phyloP scores from a whole-genome alignment of 352 stramenopile genomes.

The Globisporangium carolinianum region DNA sequence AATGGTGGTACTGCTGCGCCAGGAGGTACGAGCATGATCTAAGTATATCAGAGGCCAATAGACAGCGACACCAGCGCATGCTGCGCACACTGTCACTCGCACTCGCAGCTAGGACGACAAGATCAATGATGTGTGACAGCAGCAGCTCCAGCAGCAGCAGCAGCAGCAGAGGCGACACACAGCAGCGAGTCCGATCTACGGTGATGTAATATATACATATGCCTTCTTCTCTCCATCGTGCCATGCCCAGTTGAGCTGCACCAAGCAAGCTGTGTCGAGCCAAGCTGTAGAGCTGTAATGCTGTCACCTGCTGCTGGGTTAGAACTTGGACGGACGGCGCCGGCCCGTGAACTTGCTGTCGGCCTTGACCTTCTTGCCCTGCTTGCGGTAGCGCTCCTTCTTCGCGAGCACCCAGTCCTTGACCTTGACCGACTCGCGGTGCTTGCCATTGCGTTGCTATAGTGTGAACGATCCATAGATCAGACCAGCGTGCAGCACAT shows the following conservation, averaged over 20 bases:
- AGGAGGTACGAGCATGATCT: not conserved
- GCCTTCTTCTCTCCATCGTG: slow-evolving; percentile 1
- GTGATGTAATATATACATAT: slow-evolving; percentile 60
- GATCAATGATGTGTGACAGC: too few species aligned
- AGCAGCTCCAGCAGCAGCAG: too few species aligned
- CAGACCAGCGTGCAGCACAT: too few species aligned
- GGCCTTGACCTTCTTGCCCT: slow-evolving; percentile 95
- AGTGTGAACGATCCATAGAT: too few species aligned
- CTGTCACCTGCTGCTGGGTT: slow-evolving; percentile 18
- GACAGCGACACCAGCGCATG: too few species aligned
- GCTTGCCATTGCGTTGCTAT: slow-evolving; percentile 46
- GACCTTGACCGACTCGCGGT: slow-evolving; percentile 50
- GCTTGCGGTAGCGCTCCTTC: slow-evolving; percentile 96
- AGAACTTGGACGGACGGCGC: slow-evolving; percentile 94
- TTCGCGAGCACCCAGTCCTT: slow-evolving; percentile 97
- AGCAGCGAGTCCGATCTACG: slow-evolving; percentile 8
- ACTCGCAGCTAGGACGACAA: too few species aligned
- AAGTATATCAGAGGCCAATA: not conserved
- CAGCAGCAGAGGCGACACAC: slow-evolving; percentile 8
- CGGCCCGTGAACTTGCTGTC: slow-evolving; percentile 99
- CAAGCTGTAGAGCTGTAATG: too few species aligned
- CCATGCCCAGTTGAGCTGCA: too few species aligned
- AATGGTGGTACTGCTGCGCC: not conserved
- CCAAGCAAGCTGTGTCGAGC: too few species aligned
- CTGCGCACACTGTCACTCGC: too few species aligned